A percentile compares a stretch with the other conserved stretches of the same genome.
Evolutionary conservation across 345 rosid species (phyloP).

Genomic region (Rhizophora apiculata): DNA sequence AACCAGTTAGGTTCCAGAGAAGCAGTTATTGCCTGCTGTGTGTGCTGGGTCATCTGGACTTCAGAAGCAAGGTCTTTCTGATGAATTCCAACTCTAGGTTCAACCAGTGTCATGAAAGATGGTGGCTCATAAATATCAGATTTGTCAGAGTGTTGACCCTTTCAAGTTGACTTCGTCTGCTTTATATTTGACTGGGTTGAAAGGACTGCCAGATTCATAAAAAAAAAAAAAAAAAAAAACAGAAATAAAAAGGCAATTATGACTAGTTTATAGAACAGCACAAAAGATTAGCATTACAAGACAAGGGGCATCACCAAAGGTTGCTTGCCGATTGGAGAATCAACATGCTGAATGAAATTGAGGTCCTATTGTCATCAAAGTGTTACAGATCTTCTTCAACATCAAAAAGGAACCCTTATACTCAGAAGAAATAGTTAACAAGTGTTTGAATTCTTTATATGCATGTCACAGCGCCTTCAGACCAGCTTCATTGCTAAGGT

Average conservation of each 20-base stretch:
- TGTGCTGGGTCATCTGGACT: conserved; percentile 13
- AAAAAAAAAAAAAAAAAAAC: background rate
- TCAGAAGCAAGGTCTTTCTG: conserved; percentile 29
- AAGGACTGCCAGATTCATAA: conserved; percentile 44
- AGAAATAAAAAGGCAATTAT: background rate
- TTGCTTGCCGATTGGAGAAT: background rate
- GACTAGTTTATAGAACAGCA: no score
- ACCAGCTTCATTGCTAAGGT: no score
- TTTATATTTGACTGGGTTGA: conserved; percentile 51
- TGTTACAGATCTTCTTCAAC: no score
- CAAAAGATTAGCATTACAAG: no score
- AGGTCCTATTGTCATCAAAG: no score
- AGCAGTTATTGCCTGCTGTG: conserved; percentile 20
- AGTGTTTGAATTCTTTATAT: background rate
- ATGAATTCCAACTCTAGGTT: conserved; percentile 22
- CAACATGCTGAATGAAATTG: background rate
- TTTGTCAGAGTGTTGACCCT: conserved; percentile 26
- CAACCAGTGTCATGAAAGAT: conserved; percentile 58
- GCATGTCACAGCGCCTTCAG: no score
- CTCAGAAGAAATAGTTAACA: background rate
- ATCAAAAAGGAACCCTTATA: no score
- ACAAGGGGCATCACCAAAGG: background rate
- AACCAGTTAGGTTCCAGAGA: conserved; percentile 46
- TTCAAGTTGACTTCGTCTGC: conserved; percentile 20
- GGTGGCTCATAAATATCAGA: conserved; percentile 50